Evolutionary conservation across 2,329 filamentous ascomycete genomes (phyloP), one percentile per base, ranked within the genome.

Genomic region (Ophiostoma pallidulum): DNA sequence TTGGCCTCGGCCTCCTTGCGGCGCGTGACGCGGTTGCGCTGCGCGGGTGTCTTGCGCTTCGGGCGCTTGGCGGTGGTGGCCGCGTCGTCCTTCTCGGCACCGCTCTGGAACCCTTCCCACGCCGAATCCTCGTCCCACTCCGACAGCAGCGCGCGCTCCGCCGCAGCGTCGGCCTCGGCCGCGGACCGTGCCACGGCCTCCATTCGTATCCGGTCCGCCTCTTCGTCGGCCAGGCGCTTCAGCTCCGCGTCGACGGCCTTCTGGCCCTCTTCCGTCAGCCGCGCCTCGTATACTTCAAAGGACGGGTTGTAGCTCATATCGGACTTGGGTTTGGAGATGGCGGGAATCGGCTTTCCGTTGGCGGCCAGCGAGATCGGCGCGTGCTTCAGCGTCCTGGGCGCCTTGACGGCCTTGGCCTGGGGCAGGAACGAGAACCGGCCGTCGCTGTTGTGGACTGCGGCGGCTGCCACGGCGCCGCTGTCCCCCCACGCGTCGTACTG

Each of bases 271-370:
- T 78, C 72, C 18, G 77, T 74, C 38, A 95, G 69, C 14, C 91
- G 77, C 8, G 78, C 74, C 57, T 90, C 83, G 74, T 94, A 98
- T 53, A 95, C 89, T 53, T 80, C 76, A 57, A 94, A 94, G 6
- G 78, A 71, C 0, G 92, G 92, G 63, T 98, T 98, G 70, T 98
- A 98, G 58, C 87, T 94, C 64, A 83, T 87, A 50, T 87, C 89
- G 14, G 83, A 87, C 7, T 80, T 75, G 2, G 92, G 92, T 59
- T 81, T 85, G 52, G 76, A 73, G 1, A 98, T 84, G 3, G 89
- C 82, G 1, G 87, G 85, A 8, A 94, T 72, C 0, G 75, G 65
- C 63, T 91, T 94, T 32, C 89, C 90, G 59, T 75, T 87, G 37
- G 84, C 85, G n/a, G 86, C 77, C 26, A 97, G 75, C 4, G 90